A percentile compares a stretch with the other conserved stretches of the same genome.
Conservation (phyloP, 306 rosid genomes). For the Sindora glabra region DNA sequence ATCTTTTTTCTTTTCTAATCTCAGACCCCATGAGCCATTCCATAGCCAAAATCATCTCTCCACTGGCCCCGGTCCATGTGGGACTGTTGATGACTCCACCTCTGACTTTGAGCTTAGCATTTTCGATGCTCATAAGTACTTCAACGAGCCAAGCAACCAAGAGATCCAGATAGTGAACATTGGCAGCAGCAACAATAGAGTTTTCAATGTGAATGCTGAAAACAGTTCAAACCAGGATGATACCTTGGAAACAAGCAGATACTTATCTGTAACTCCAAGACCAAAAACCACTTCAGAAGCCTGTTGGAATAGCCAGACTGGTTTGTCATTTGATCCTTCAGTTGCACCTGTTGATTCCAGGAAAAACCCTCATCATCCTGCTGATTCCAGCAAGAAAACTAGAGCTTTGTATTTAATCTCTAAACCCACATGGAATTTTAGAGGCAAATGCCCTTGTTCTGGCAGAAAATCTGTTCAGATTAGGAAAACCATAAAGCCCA, state of each 20-base stretch:
- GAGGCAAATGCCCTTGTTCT: slow-evolving; percentile 64
- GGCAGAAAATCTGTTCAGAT: slow-evolving; percentile 73
- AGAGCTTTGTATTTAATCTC: slow-evolving; percentile 19
- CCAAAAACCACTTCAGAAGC: slow-evolving; percentile 88
- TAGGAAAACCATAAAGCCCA: slow-evolving; percentile 33
- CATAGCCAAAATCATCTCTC: not conserved
- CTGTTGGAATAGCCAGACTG: slow-evolving; percentile 81
- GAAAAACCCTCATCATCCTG: slow-evolving; percentile 20
- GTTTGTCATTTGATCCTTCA: slow-evolving; percentile 49
- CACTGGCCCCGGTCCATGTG: not conserved
- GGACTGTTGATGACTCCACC: slow-evolving; percentile 34
- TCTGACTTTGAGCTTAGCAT: slow-evolving; percentile 62
- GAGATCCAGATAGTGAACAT: slow-evolving; percentile 24
- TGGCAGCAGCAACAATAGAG: slow-evolving; percentile 31
- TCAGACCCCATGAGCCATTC: slow-evolving; percentile 7
- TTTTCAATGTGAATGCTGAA: slow-evolving; percentile 16
- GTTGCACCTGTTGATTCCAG: slow-evolving; percentile 44
- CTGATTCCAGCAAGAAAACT: not conserved
- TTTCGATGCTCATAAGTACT: slow-evolving; percentile 72
- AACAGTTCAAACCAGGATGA: slow-evolving; percentile 16
- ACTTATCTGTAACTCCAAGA: slow-evolving; percentile 53
- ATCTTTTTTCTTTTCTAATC: slow-evolving; percentile 26
- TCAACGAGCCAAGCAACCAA: slow-evolving; percentile 41
- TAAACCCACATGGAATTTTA: slow-evolving; percentile 32
- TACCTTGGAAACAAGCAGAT: slow-evolving; percentile 4